phyloP scores from a whole-genome alignment of 176 grass and related monocot species.

The Hordeum marinum region DNA sequence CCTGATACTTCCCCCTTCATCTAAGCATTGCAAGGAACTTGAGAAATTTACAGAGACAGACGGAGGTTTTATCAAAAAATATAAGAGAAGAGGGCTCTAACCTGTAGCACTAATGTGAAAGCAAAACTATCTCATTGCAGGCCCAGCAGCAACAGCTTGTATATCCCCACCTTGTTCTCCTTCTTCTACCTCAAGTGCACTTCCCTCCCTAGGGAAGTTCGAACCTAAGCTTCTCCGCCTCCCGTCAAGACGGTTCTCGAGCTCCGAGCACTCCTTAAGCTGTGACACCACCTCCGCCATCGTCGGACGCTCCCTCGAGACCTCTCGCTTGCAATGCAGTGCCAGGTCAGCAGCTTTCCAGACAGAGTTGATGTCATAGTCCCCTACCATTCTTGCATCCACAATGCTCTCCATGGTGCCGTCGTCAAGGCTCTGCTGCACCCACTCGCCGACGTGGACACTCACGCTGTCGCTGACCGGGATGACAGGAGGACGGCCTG shows the following conservation, averaged over 20 bases:
- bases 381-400: constrained; percentile 6
- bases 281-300: constrained; percentile 15
- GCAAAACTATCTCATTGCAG: neutral
- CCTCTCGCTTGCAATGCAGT: constrained; percentile 20
- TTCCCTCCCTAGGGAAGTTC: neutral
- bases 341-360: constrained; percentile 28
- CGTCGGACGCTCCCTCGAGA: neutral
- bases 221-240: neutral
- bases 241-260: neutral
- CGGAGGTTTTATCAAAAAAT: neutral
- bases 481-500: constrained; percentile 18
- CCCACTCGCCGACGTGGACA: constrained; percentile 40
- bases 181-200: neutral
- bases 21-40: neutral
- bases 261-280: constrained; percentile 19
- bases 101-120: neutral
- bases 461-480: constrained; percentile 10
- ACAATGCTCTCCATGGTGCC: constrained; percentile 22
- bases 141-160: neutral
- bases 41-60: neutral
- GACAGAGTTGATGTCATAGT: constrained; percentile 20
- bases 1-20: neutral
- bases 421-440: constrained; percentile 15
- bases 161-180: neutral
- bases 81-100: neutral